Conservation (phyloP, 2,329 filamentous ascomycete genomes). For the Beauveria pseudobassiana region DNA sequence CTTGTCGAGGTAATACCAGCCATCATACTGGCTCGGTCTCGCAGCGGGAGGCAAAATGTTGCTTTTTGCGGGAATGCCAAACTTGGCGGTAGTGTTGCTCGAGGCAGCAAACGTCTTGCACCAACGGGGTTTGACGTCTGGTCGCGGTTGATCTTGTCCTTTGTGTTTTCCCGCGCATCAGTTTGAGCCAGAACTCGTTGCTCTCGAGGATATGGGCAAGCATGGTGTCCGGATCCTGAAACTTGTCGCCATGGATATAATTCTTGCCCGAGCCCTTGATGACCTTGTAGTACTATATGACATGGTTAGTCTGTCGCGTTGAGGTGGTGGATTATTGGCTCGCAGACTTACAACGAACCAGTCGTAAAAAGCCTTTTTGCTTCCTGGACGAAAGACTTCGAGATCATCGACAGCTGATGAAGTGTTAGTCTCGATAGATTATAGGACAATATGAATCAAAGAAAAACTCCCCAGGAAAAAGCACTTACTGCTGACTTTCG, state of each 20-base stretch:
- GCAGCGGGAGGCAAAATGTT: slow-evolving; percentile 22
- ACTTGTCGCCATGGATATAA: slow-evolving; percentile 29
- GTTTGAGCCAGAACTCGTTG: slow-evolving; percentile 31
- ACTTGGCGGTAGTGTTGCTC: slow-evolving; percentile 23
- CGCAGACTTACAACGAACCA: slow-evolving; percentile 30
- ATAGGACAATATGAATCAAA: too few relatives aligned
- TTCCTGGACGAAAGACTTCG: slow-evolving; percentile 30
- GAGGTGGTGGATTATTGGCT: neutral
- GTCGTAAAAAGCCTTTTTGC: slow-evolving; percentile 26
- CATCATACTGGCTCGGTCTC: slow-evolving; percentile 25
- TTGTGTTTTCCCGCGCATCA: slow-evolving; percentile 29
- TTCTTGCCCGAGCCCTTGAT: slow-evolving; percentile 27
- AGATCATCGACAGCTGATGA: slow-evolving; percentile 27
- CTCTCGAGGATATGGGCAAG: slow-evolving; percentile 26
- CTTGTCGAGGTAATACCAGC: slow-evolving; percentile 31
- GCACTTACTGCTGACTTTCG: slow-evolving; percentile 25
- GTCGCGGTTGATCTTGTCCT: slow-evolving; percentile 32
- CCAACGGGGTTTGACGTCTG: slow-evolving; percentile 28
- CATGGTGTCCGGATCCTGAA: slow-evolving; percentile 27
- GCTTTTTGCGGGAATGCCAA: slow-evolving; percentile 24
- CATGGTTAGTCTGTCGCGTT: neutral
- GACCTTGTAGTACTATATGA: slow-evolving; percentile 32
- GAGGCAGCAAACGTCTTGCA: slow-evolving; percentile 27
- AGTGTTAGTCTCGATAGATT: too few relatives aligned
- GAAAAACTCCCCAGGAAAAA: too few relatives aligned